A percentile compares a stretch with the other conserved stretches of the same genome.
These are phyloP conservation scores for Naganishia sp. DNA, from an alignment of 1,284 basidiomycete genomes.

Conservation along the genomic window DNA sequence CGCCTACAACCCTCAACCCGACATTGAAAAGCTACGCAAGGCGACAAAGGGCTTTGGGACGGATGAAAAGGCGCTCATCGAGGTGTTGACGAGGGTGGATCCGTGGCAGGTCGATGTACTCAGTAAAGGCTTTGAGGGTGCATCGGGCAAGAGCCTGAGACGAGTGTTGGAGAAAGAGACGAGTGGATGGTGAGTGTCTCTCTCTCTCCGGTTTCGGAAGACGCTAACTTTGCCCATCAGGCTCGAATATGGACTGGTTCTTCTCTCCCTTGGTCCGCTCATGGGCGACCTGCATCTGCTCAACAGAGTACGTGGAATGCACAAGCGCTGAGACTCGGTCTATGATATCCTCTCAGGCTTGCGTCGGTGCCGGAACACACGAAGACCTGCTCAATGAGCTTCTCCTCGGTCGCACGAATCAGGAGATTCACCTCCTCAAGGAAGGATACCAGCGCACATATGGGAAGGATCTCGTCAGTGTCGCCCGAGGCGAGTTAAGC, in stretches of 20 bases:
- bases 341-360: conserved; percentile 41
- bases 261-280: conserved; percentile 51
- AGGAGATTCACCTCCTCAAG: conserved; percentile 54
- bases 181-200: conserved; percentile 50
- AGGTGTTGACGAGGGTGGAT: conserved; percentile 48
- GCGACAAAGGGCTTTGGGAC: conserved; percentile 56
- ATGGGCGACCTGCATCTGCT: conserved; percentile 49
- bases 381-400: conserved; percentile 54
- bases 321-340: conserved; percentile 3
- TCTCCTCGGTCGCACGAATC: conserved; percentile 51
- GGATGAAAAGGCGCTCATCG: conserved; percentile 51
- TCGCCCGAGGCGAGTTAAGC: conserved; percentile 52
- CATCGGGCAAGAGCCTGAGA: conserved; percentile 45
- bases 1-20: conserved; percentile 52
- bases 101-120: conserved; percentile 53
- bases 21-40: conserved; percentile 52
- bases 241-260: conserved; percentile 52
- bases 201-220: too few species aligned
- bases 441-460: conserved; percentile 49
- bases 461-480: conserved; percentile 46
- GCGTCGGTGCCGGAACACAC: conserved; percentile 52
- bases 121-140: conserved; percentile 49
- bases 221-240: conserved; percentile 33
- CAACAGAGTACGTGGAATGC: conserved; percentile 21
- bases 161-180: conserved; percentile 54